These are phyloP conservation scores for Collariella sp. DNA, from an alignment of 495 filamentous ascomycete species.

Conservation along the genomic window DNA sequence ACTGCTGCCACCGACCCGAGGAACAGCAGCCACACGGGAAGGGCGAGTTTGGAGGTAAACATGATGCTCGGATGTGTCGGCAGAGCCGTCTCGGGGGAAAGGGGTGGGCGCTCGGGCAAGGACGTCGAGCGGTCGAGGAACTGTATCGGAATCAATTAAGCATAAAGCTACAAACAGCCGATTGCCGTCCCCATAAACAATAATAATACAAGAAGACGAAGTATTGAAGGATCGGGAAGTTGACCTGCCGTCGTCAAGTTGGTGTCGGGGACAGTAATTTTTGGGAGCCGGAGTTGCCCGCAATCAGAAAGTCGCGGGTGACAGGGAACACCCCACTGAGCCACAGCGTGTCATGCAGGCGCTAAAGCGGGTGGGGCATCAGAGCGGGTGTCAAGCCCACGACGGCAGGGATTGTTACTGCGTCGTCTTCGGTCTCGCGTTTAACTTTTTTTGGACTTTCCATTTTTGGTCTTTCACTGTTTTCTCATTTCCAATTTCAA, in stretches of 20 bases:
- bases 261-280: conserved; percentile 4
- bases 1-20: conserved; percentile 7
- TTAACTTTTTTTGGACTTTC: not conserved
- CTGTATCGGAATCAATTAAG: conserved; percentile 2
- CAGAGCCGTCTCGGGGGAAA: not conserved
- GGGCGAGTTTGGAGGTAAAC: conserved; percentile 1
- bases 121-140: too few species aligned
- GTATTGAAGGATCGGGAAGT: not conserved
- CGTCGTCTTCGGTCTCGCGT: not conserved
- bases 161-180: not conserved
- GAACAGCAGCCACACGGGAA: conserved; percentile 16
- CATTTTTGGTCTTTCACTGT: not conserved
- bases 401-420: not conserved
- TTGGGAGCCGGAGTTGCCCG: not conserved
- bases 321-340: not conserved
- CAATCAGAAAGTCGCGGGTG: not conserved
- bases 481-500: too few species aligned
- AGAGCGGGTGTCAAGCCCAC: not conserved
- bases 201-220: not conserved
- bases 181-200: not conserved
- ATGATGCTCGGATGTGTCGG: conserved; percentile 9
- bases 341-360: not conserved
- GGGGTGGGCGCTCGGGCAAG: not conserved
- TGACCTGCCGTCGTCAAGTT: not conserved
- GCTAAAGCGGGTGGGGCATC: too few species aligned